A percentile compares a stretch with the other conserved stretches of the same genome.
Conservation (phyloP, 306 rosid species). For the Medicago arabica region DNA sequence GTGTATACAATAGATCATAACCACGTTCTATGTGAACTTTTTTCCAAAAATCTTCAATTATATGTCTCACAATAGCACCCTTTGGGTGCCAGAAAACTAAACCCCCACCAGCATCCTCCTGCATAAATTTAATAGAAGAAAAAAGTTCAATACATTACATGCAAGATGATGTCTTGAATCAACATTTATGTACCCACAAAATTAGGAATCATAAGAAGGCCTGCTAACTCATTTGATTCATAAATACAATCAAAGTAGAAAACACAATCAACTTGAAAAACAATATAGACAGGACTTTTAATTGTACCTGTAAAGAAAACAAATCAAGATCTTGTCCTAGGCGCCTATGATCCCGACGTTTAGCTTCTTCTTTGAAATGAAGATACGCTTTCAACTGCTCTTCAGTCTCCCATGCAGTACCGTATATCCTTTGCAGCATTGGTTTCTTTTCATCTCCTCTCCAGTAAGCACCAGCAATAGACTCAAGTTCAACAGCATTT, state of each 20-base stretch:
- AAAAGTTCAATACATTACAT: conserved; percentile 39
- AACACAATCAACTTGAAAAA: conserved; percentile 31
- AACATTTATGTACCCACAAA: conserved; percentile 28
- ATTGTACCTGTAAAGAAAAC: conserved; percentile 87
- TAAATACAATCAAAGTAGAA: conserved; percentile 30
- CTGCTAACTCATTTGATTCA: background rate
- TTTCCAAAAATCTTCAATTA: conserved; percentile 93
- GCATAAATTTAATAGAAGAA: conserved; percentile 47
- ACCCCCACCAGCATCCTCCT: conserved; percentile 99
- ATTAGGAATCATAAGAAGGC: conserved; percentile 30
- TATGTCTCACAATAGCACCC: conserved; percentile 90
- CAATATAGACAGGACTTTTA: conserved; percentile 21
- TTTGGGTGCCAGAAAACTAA: conserved; percentile 99
- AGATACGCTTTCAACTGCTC: conserved; percentile 86
- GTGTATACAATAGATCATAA: conserved; percentile 90
- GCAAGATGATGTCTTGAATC: conserved; percentile 37
- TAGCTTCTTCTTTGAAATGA: conserved; percentile 97
- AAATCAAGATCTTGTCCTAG: conserved; percentile 96
- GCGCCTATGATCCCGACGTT: conserved; percentile 95
- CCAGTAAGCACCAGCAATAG: conserved; percentile 99
- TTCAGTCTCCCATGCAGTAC: conserved; percentile 98
- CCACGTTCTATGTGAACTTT: conserved; percentile 74
- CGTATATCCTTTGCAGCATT: conserved; percentile 95
- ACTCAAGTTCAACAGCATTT: conserved; percentile 93
- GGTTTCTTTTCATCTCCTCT: conserved; percentile 95